Conservation (phyloP, 1,284 basidiomycete species). For the Trichosporon sp. region DNA sequence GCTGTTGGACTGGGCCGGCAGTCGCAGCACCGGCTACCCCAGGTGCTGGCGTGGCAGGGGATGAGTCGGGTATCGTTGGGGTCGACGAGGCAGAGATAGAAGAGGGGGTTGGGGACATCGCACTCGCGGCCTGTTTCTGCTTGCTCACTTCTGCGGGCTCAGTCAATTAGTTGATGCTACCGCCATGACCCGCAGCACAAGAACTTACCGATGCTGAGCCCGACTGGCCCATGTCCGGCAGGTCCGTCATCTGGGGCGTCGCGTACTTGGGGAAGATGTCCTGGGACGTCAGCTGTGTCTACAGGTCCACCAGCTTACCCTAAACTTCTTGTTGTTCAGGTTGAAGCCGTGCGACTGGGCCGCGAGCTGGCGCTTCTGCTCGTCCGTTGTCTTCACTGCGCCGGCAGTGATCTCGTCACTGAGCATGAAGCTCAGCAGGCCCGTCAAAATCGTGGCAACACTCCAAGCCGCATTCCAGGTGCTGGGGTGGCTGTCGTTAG, state of each 20-base stretch:
- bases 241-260: constrained; percentile 58
- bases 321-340: constrained; percentile 69
- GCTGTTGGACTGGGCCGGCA: neutral
- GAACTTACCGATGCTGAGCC: constrained; percentile 15
- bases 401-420: constrained; percentile 96
- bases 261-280: constrained; percentile 83
- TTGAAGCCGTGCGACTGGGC: constrained; percentile 80
- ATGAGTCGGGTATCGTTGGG: neutral
- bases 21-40: neutral
- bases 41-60: constrained; percentile 2
- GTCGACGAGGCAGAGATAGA: neutral
- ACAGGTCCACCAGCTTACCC: constrained; percentile 34
- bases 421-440: constrained; percentile 90
- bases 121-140: neutral
- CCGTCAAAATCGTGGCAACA: constrained; percentile 67
- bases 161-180: constrained; percentile 1
- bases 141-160: constrained; percentile 1
- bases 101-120: neutral
- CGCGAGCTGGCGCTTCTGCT: constrained; percentile 72
- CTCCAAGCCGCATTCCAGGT: constrained; percentile 49
- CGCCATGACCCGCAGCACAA: neutral
- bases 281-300: constrained; percentile 15
- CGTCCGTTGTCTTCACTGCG: constrained; percentile 71
- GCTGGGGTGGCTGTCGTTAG: constrained; percentile 40
- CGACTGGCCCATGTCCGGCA: constrained; percentile 74